These are phyloP conservation scores for Corylus americana DNA, from an alignment of 306 rosid genomes.

Conservation along the genomic window DNA sequence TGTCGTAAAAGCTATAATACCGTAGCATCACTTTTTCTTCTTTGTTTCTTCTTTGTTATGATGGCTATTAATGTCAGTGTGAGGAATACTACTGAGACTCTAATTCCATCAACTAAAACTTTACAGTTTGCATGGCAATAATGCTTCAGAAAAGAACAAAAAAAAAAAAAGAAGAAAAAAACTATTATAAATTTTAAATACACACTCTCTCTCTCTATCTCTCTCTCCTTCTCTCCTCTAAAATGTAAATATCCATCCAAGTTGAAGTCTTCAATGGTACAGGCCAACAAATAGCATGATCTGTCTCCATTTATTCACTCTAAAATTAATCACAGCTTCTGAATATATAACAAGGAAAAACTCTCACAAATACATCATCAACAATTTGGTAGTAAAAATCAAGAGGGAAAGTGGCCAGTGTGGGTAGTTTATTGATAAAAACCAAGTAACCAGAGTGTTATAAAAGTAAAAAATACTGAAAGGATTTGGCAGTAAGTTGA, in stretches of 20 bases:
- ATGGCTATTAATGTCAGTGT: no score
- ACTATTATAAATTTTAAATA: no score
- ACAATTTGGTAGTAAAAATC: not conserved
- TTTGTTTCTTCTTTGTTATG: no score
- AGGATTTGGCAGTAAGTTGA: constrained; percentile 11
- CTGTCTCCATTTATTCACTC: no score
- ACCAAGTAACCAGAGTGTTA: not conserved
- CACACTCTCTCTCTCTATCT: no score
- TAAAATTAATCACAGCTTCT: not conserved
- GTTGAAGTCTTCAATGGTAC: no score
- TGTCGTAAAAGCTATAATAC: no score
- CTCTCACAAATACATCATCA: not conserved
- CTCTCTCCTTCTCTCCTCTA: no score
- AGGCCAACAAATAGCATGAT: no score
- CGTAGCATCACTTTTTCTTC: no score
- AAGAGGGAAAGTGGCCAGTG: not conserved
- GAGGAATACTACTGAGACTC: not conserved
- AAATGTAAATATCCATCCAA: no score
- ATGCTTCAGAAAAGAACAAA: not conserved
- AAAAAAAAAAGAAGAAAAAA: no score
- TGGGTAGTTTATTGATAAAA: constrained; percentile 3
- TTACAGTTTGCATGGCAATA: not conserved
- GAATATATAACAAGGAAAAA: not conserved
- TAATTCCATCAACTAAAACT: not conserved
- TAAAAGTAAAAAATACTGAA: constrained; percentile 20